Conservation (phyloP, 164 flowering plant genomes). For the Stephania cephalantha region DNA sequence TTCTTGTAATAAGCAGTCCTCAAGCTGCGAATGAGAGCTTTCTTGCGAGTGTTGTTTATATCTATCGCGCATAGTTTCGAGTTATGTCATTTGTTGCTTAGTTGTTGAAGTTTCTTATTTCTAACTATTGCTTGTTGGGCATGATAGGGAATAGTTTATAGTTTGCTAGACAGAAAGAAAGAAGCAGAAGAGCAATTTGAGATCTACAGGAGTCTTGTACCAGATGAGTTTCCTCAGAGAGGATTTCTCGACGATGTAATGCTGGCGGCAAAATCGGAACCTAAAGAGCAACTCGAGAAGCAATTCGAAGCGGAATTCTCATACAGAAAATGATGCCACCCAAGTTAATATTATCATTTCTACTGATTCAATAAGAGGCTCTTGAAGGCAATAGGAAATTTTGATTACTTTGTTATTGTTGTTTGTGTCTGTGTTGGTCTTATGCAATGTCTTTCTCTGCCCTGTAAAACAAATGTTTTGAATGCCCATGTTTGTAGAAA, state of each 20-base stretch:
- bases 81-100: too few species aligned
- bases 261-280: constrained; percentile 54
- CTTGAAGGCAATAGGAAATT: neutral
- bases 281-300: constrained; percentile 43
- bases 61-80: too few species aligned
- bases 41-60: too few species aligned
- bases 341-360: neutral
- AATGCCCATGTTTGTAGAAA: neutral
- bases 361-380: neutral
- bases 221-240: constrained; percentile 83
- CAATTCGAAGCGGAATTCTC: constrained; percentile 38
- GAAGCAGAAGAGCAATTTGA: constrained; percentile 81
- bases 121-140: constrained; percentile 4
- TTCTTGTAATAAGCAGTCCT: too few species aligned
- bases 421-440: neutral
- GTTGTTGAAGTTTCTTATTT: neutral
- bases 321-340: constrained; percentile 17
- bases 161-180: constrained; percentile 57
- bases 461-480: neutral
- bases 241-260: constrained; percentile 79
- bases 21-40: too few species aligned
- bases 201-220: constrained; percentile 69
- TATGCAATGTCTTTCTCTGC: neutral
- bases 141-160: constrained; percentile 77
- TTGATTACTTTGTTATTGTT: neutral